phyloP scores from a whole-genome alignment of 768 basidiomycete genomes.

The Boletus fagicola region DNA sequence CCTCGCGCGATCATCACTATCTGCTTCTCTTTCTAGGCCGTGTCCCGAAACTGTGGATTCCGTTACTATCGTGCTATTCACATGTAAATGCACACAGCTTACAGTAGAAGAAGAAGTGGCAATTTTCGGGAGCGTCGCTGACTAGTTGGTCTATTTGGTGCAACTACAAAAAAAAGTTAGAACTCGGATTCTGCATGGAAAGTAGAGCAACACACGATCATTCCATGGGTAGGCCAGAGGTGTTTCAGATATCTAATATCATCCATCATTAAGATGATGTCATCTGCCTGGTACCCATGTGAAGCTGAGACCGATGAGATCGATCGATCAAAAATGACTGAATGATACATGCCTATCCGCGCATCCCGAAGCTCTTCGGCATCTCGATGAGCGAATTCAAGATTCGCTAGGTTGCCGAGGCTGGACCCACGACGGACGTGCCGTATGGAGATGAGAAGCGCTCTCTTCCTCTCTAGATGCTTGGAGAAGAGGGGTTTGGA shows the following conservation, averaged over 20 bases:
- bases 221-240: constrained; percentile 42
- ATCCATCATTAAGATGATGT: constrained; percentile 48
- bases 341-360: constrained; percentile 19
- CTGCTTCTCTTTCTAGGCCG: constrained; percentile 19
- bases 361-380: constrained; percentile 8
- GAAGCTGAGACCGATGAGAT: constrained; percentile 23
- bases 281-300: constrained; percentile 38
- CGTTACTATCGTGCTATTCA: neutral
- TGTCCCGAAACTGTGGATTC: constrained; percentile 22
- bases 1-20: constrained; percentile 25
- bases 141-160: constrained; percentile 44
- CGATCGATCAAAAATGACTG: neutral
- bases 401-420: constrained; percentile 1
- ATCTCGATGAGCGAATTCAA: constrained; percentile 23
- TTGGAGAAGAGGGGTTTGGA: neutral
- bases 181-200: neutral
- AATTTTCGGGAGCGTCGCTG: constrained; percentile 39
- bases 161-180: constrained; percentile 24
- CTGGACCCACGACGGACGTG: neutral
- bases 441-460: constrained; percentile 19
- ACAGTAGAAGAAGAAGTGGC: constrained; percentile 59
- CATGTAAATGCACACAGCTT: constrained; percentile 5
- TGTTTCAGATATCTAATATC: constrained; percentile 24
- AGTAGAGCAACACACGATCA: constrained; percentile 38
- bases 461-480: constrained; percentile 12